Percentiles rank a stretch among this genome's conserved stretches.
These are phyloP conservation scores for Gossypium davidsonii DNA, from an alignment of 441 rosid genomes.

Conservation along the genomic window DNA sequence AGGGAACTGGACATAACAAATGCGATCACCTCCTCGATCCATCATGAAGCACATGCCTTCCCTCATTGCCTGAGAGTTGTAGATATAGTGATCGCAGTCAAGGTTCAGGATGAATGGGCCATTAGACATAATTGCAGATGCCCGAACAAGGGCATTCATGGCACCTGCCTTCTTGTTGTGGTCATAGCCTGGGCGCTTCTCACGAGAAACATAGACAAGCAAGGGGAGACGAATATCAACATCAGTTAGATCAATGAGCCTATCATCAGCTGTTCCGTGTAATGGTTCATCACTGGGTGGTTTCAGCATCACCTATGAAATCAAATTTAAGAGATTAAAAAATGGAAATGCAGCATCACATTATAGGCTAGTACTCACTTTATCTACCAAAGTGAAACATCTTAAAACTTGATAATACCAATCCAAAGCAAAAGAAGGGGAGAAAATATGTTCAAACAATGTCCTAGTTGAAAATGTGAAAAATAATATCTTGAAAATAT, in stretches of 20 bases:
- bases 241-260: constrained; percentile 21
- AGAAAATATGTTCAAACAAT: neutral
- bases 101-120: constrained; percentile 90
- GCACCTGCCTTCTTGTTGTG: constrained; percentile 97
- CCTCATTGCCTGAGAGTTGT: constrained; percentile 77
- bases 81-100: constrained; percentile 88
- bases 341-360: neutral
- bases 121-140: constrained; percentile 90
- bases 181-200: constrained; percentile 87
- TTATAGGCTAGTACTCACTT: neutral
- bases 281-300: constrained; percentile 19
- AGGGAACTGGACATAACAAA: constrained; percentile 90
- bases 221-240: constrained; percentile 26
- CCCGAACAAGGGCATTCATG: constrained; percentile 89
- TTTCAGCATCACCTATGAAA: constrained; percentile 18
- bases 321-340: neutral
- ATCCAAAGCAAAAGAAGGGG: neutral
- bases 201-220: constrained; percentile 83
- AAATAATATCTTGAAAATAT: neutral
- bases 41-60: constrained; percentile 98
- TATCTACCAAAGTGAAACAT: neutral
- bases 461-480: neutral
- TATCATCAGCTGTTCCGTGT: constrained; percentile 15
- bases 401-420: neutral
- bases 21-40: constrained; percentile 87